phyloP scores from a whole-genome alignment of 2,329 filamentous ascomycete genomes.

The Aotearoamyces nothofagi region DNA sequence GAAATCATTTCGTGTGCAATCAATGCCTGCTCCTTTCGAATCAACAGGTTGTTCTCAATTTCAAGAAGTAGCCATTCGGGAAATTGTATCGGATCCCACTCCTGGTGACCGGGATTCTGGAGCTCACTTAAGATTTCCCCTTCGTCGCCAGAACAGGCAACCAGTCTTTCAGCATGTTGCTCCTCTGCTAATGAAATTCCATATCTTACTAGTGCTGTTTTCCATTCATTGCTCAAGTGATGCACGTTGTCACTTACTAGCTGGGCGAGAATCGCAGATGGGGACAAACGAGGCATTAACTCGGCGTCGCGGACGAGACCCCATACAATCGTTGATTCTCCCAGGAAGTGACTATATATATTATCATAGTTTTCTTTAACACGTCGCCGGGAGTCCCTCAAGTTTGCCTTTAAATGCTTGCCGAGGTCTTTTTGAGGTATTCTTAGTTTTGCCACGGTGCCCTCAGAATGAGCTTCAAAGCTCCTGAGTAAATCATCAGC shows the following conservation, averaged over 20 bases:
- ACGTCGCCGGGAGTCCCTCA: too few relatives aligned
- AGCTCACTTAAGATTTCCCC: slow-evolving; percentile 26
- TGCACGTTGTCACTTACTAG: neutral
- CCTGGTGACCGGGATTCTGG: slow-evolving; percentile 33
- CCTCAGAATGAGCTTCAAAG: too few relatives aligned
- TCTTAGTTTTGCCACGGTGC: too few relatives aligned
- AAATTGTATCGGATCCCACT: slow-evolving; percentile 33
- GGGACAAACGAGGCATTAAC: too few relatives aligned
- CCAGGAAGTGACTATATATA: too few relatives aligned
- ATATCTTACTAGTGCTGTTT: neutral
- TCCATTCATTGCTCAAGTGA: neutral
- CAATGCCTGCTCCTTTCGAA: slow-evolving; percentile 41
- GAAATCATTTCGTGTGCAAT: slow-evolving; percentile 41
- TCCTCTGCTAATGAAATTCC: slow-evolving; percentile 10
- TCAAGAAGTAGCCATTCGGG: slow-evolving; percentile 52
- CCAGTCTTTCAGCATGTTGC: slow-evolving; percentile 27
- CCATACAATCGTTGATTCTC: too few relatives aligned
- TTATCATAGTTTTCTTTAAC: too few relatives aligned
- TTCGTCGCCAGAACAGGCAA: slow-evolving; percentile 11
- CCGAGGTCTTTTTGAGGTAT: too few relatives aligned
- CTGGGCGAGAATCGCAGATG: neutral
- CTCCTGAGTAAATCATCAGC: too few relatives aligned
- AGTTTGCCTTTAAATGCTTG: too few relatives aligned
- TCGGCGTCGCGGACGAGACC: too few relatives aligned
- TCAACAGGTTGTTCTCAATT: slow-evolving; percentile 43